Conservation (phyloP, 352 stramenopile genomes). For the Globisporangium polare region DNA sequence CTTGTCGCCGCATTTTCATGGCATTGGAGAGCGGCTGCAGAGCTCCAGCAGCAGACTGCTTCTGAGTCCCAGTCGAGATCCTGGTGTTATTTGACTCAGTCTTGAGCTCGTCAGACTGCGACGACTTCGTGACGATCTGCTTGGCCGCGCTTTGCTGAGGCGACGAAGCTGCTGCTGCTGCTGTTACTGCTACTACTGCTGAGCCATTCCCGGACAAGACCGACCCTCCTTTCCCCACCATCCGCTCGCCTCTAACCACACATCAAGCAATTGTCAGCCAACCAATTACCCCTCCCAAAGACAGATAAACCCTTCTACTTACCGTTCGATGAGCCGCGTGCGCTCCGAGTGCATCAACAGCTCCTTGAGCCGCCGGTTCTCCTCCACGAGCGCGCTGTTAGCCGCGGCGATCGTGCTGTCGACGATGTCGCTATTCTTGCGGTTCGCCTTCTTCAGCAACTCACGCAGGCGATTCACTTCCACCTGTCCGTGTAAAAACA, state of each 20-base stretch:
- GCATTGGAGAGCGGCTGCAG: neutral
- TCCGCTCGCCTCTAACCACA: constrained; percentile 13
- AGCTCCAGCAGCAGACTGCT: neutral
- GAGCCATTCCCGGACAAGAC: constrained; percentile 1
- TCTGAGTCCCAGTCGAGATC: neutral
- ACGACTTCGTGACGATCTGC: neutral
- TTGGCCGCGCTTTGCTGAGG: constrained; percentile 1
- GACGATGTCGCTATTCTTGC: constrained; percentile 25
- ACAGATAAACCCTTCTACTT: too few relatives aligned
- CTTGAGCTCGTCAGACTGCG: neutral
- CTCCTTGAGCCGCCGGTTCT: constrained; percentile 62
- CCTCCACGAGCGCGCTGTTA: constrained; percentile 52
- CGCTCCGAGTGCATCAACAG: constrained; percentile 50
- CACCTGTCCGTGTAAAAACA: constrained; percentile 27
- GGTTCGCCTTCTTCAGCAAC: constrained; percentile 42
- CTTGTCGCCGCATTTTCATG: neutral
- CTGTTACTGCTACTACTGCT: neutral
- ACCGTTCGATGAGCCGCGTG: constrained; percentile 43
- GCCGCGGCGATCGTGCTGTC: constrained; percentile 20
- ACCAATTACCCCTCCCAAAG: too few relatives aligned
- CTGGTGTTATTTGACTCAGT: neutral
- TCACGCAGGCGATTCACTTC: constrained; percentile 54
- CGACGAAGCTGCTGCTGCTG: neutral
- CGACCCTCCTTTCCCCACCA: constrained; percentile 11
- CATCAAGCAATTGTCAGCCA: neutral